Evolutionary conservation across 331 rosid genomes (phyloP), one percentile per base, ranked within the genome.

Genomic region (Dryas integrifolia): DNA sequence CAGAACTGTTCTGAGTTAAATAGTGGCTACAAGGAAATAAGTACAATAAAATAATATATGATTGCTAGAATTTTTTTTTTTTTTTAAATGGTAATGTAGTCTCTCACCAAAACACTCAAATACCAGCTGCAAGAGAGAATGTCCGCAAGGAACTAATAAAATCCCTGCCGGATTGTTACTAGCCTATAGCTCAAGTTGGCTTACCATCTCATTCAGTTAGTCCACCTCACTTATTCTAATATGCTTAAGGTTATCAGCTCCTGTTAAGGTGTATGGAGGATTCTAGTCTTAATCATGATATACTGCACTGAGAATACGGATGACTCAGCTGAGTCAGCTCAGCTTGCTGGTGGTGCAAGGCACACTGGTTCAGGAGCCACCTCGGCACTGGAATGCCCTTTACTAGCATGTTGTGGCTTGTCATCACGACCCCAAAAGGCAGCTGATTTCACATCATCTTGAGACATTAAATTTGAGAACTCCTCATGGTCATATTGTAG

Each of bases 401-500:
- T 80, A 69, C 48, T 38, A 40, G 47, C 7, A 13, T 57, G 81
- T 4, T 59, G 73, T 46, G 52, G 74, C 84, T 81, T 84, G 53
- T 74, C 65, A 21, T 18, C 82, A 45, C 16, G 24, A 16, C 77
- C 81, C 93, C 97, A 87, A 49, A 86, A 82, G 50, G 89, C 88
- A 73, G 82, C 86, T 10, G 88, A 82, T 78, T 84, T 91, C 49
- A 72, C 81, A 76, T 93, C 98, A 77, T 90, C 98, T 64, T 82
- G 89, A 66, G 64, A 41, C 98, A 93, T 93, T 80, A 84, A 38
- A 76, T 56, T 82, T 0, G 96, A 82, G 78, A 89, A 93, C 65
- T 87, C 97, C 58, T 91, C 94, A 2, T 86, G 90, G 80, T 89
- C 82, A 71, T 93, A 91, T 39, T 77, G 73, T 79, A 91, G 58